Percentiles rank a stretch among this genome's conserved stretches.
Evolutionary conservation across 23 red algal species (phyloP).

Genomic region (Chondrus crispus): DNA sequence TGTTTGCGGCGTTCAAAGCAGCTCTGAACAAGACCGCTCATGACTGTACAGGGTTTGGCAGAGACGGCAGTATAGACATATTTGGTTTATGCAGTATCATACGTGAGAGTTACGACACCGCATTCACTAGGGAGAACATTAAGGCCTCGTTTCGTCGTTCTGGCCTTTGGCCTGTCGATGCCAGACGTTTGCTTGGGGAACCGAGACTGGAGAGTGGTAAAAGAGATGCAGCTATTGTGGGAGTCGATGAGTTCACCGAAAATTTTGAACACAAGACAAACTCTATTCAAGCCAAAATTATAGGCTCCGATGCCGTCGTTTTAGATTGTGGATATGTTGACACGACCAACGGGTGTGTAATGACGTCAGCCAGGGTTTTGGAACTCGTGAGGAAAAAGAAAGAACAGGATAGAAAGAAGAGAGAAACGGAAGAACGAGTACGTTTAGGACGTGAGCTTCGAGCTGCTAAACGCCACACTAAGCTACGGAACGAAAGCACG

Average conservation of each 20-base stretch:
- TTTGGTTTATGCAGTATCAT: not conserved
- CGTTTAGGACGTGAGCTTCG: not conserved
- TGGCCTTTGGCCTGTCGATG: not conserved
- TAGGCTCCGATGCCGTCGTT: not conserved
- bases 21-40: too few relatives aligned
- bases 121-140: not conserved
- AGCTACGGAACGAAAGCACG: not conserved
- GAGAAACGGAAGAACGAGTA: not conserved
- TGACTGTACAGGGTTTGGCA: too few relatives aligned
- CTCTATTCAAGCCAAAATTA: not conserved
- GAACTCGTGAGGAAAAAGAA: not conserved
- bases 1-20: not conserved
- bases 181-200: not conserved
- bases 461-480: too few relatives aligned
- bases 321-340: constrained; percentile 10
- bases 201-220: not conserved
- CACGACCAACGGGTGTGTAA: constrained; percentile 11
- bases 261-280: not conserved
- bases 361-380: not conserved
- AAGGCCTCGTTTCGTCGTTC: not conserved
- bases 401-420: not conserved
- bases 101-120: not conserved
- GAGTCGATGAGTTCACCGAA: not conserved
- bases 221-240: not conserved
- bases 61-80: too few relatives aligned